Conservation (phyloP, 2,329 filamentous ascomycete species). For the Aplosporella prunicola region DNA sequence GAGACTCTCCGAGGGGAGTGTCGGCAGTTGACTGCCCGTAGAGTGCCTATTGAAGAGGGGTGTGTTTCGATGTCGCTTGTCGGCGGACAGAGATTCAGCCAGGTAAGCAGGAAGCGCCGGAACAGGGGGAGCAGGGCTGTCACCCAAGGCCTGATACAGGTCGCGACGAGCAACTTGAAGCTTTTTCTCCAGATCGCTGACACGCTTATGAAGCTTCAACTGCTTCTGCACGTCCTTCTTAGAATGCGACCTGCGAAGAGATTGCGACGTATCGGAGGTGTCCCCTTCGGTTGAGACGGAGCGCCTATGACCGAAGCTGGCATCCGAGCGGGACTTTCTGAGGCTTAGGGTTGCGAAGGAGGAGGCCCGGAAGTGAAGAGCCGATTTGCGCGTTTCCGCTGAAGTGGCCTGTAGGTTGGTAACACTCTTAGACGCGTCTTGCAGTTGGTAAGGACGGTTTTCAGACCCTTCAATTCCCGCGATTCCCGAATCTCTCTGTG, state of each 20-base stretch:
- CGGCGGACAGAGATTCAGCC: constrained; percentile 5
- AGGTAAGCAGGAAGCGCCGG: constrained; percentile 25
- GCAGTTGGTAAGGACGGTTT: constrained; percentile 6
- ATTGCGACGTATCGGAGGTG: constrained; percentile 6
- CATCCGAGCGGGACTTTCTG: constrained; percentile 8
- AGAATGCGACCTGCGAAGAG: constrained; percentile 40
- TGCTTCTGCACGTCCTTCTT: constrained; percentile 50
- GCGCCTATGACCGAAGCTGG: constrained; percentile 12
- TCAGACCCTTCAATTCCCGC: constrained; percentile 7
- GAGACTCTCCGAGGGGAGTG: constrained; percentile 30
- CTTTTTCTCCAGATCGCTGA: constrained; percentile 52
- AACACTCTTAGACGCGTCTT: constrained; percentile 6
- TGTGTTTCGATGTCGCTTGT: constrained; percentile 1
- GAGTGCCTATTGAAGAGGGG: constrained; percentile 3
- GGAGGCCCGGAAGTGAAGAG: constrained; percentile 11
- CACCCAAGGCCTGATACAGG: constrained; percentile 39
- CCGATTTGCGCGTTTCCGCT: constrained; percentile 9
- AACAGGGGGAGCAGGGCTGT: constrained; percentile 28
- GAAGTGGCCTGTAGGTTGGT: constrained; percentile 4
- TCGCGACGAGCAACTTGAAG: constrained; percentile 47
- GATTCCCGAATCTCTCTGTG: constrained; percentile 12
- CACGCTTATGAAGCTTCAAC: constrained; percentile 48
- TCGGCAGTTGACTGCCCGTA: constrained; percentile 17
- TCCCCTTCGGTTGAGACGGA: neutral
- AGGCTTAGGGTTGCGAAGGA: constrained; percentile 10